phyloP scores from a whole-genome alignment of 768 basidiomycete genomes.

The Candolleomyces efflorescens region DNA sequence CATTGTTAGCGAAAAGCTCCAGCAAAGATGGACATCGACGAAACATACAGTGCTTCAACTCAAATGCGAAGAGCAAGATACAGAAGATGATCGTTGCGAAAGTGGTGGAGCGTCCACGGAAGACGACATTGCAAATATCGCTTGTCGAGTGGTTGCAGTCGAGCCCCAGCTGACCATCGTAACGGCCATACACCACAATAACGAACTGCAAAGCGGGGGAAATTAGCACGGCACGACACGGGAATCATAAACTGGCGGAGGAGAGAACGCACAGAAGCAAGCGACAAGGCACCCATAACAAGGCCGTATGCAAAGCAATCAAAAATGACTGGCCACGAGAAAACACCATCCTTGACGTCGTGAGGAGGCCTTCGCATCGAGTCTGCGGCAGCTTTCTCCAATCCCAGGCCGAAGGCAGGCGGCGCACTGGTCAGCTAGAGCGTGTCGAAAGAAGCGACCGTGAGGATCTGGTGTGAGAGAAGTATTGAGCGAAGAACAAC shows the following conservation, averaged over 20 bases:
- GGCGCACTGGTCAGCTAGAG: slow-evolving; percentile 35
- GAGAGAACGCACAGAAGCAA: slow-evolving; percentile 24
- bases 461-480: too few species aligned
- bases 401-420: slow-evolving; percentile 52
- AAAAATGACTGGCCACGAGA: slow-evolving; percentile 33
- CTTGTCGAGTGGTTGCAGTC: slow-evolving; percentile 27
- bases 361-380: slow-evolving; percentile 47
- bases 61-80: slow-evolving; percentile 31
- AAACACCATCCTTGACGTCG: slow-evolving; percentile 30
- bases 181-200: slow-evolving; percentile 31
- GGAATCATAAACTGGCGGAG: not conserved
- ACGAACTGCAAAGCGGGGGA: slow-evolving; percentile 21
- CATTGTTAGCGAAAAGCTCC: too few species aligned
- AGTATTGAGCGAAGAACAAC: too few species aligned
- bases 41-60: slow-evolving; percentile 32
- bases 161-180: slow-evolving; percentile 24
- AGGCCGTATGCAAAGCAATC: slow-evolving; percentile 34
- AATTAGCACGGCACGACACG: not conserved
- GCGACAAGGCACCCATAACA: slow-evolving; percentile 29
- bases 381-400: slow-evolving; percentile 45
- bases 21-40: too few species aligned
- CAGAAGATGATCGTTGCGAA: slow-evolving; percentile 36
- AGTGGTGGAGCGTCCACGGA: slow-evolving; percentile 29
- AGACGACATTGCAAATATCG: slow-evolving; percentile 27
- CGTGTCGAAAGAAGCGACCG: too few species aligned